Conservation (phyloP, 805 yeast genomes). For the Komagataella populi region DNA sequence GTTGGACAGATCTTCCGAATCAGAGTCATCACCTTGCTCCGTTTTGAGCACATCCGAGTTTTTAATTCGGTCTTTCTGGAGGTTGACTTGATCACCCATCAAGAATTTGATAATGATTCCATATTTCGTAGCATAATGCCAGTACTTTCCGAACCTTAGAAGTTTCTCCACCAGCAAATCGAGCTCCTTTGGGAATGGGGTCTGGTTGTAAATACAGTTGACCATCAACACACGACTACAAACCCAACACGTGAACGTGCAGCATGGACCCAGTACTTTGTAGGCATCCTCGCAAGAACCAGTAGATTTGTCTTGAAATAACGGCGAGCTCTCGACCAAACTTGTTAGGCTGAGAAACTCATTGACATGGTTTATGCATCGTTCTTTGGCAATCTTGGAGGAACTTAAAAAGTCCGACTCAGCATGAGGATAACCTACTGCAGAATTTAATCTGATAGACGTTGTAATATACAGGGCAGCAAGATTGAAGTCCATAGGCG, state of each 20-base stretch:
- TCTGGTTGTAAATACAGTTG: conserved; percentile 10
- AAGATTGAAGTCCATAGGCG: conserved; percentile 4
- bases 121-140: conserved; percentile 14
- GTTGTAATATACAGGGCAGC: conserved; percentile 9
- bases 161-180: conserved; percentile 8
- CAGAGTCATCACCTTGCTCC: conserved; percentile 11
- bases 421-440: conserved; percentile 13
- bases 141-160: conserved; percentile 9
- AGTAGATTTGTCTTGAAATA: not conserved
- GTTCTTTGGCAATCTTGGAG: conserved; percentile 9
- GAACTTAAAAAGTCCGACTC: conserved; percentile 10
- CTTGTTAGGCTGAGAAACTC: not conserved
- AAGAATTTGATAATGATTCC: conserved; percentile 12
- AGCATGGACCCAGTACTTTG: conserved; percentile 15
- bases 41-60: not conserved
- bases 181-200: conserved; percentile 2
- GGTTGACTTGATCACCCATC: conserved; percentile 10
- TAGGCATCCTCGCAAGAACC: not conserved
- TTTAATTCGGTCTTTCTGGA: conserved; percentile 3
- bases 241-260: conserved; percentile 19
- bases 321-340: not conserved
- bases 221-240: conserved; percentile 18
- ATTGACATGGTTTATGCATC: conserved; percentile 7
- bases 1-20: conserved; percentile 7
- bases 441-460: conserved; percentile 11